Conservation (phyloP, 2,329 filamentous ascomycete genomes). For the Sporothrix pallida region DNA sequence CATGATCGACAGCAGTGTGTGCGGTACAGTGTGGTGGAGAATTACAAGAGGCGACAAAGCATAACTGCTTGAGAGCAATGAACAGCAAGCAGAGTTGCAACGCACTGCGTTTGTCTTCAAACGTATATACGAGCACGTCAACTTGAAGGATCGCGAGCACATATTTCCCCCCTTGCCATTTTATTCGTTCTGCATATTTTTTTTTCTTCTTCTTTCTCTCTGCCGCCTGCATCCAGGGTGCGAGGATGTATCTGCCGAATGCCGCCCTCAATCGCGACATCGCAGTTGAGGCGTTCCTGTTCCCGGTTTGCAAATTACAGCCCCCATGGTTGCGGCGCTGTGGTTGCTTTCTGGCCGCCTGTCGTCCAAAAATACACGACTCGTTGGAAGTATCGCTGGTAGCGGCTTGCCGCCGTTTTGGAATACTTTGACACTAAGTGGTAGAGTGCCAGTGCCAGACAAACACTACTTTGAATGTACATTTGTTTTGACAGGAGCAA, state of each 20-base stretch:
- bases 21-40: conserved; percentile 1
- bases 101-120: neutral
- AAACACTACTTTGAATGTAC: too few relatives aligned
- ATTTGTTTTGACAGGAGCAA: neutral
- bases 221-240: neutral
- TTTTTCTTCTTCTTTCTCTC: neutral
- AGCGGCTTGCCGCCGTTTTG: neutral
- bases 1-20: neutral
- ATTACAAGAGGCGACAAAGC: neutral
- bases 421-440: neutral
- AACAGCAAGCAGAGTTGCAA: neutral
- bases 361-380: too few relatives aligned
- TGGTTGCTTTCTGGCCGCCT: too few relatives aligned
- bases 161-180: neutral
- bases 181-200: neutral
- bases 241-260: neutral
- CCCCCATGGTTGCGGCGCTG: neutral
- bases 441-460: too few relatives aligned
- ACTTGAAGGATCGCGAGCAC: neutral
- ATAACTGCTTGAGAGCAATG: neutral
- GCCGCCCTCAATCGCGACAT: neutral
- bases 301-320: too few relatives aligned
- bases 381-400: too few relatives aligned
- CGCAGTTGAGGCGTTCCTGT: too few relatives aligned
- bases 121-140: neutral